Evolutionary conservation across 805 yeast species (phyloP).

Genomic region (Teunomyces kruisii): DNA sequence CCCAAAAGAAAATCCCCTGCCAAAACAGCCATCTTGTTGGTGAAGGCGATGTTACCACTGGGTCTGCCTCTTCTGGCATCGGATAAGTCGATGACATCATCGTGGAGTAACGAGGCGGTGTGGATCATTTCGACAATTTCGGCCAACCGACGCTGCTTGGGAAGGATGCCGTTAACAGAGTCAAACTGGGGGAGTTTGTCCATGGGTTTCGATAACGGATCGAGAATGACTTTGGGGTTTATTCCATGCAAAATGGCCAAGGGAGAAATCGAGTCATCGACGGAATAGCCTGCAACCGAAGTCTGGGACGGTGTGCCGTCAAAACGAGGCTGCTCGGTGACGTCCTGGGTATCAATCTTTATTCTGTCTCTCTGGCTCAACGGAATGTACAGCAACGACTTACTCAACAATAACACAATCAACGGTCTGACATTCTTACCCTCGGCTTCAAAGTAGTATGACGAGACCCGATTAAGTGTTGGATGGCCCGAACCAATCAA

Average conservation of each 20-base stretch:
- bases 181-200: slow-evolving; percentile 61
- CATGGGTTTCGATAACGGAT: slow-evolving; percentile 83
- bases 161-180: slow-evolving; percentile 73
- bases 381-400: slow-evolving; percentile 79
- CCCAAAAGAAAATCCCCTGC: slow-evolving; percentile 97
- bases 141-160: slow-evolving; percentile 92
- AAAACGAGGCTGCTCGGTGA: slow-evolving; percentile 62
- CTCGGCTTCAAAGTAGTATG: slow-evolving; percentile 92
- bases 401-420: slow-evolving; percentile 77
- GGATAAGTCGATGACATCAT: slow-evolving; percentile 91
- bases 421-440: slow-evolving; percentile 95
- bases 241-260: slow-evolving; percentile 83
- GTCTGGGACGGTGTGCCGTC: slow-evolving; percentile 55
- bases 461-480: slow-evolving; percentile 84
- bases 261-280: slow-evolving; percentile 71
- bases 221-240: slow-evolving; percentile 76
- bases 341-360: slow-evolving; percentile 61
- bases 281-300: slow-evolving; percentile 59
- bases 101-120: slow-evolving; percentile 92
- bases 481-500: slow-evolving; percentile 94
- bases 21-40: slow-evolving; percentile 94
- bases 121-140: slow-evolving; percentile 99
- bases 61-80: slow-evolving; percentile 90
- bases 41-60: slow-evolving; percentile 89
- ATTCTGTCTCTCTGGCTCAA: slow-evolving; percentile 62